Percentiles rank a stretch among this genome's conserved stretches.
Evolutionary conservation across 192 early-diverging fungal species (phyloP).

Genomic region (Backusella circina): DNA sequence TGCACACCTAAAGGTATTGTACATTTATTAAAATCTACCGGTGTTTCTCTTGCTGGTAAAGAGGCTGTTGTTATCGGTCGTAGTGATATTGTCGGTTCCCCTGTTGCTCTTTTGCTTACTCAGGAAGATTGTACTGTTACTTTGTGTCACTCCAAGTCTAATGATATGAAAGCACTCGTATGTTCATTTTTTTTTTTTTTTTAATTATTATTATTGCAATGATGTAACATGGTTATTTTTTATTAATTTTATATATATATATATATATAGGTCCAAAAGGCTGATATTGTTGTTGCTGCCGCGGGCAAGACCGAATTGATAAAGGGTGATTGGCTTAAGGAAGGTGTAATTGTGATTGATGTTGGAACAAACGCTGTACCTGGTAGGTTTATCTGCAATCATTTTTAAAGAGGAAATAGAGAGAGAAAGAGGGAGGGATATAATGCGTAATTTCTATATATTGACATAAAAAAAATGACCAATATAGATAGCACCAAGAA

Average conservation of each 20-base stretch:
- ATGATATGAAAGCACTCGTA: slow-evolving; percentile 73
- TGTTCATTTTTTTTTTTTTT: slow-evolving; percentile 12
- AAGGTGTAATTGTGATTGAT: slow-evolving; percentile 92
- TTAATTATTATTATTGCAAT: not conserved
- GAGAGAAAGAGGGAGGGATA: not conserved
- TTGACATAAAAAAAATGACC: not conserved
- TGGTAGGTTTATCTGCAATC: slow-evolving; percentile 27
- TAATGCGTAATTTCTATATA: not conserved
- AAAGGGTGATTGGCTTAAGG: slow-evolving; percentile 94
- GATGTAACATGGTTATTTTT: not conserved
- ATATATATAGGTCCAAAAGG: slow-evolving; percentile 44
- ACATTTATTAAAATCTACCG: slow-evolving; percentile 63
- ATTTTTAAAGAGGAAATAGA: not conserved
- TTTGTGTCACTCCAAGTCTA: slow-evolving; percentile 87
- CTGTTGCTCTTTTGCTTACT: slow-evolving; percentile 80
- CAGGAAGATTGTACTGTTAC: slow-evolving; percentile 88
- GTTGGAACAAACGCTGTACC: slow-evolving; percentile 93
- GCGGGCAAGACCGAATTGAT: slow-evolving; percentile 77
- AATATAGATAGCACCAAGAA: slow-evolving; percentile 79
- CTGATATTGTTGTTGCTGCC: slow-evolving; percentile 92
- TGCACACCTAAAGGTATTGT: slow-evolving; percentile 97
- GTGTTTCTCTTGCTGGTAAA: slow-evolving; percentile 74
- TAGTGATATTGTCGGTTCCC: slow-evolving; percentile 95
- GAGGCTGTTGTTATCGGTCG: slow-evolving; percentile 94
- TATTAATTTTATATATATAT: not conserved